Conservation (phyloP, 768 basidiomycete genomes). For the Clitopilus hobsonii region DNA sequence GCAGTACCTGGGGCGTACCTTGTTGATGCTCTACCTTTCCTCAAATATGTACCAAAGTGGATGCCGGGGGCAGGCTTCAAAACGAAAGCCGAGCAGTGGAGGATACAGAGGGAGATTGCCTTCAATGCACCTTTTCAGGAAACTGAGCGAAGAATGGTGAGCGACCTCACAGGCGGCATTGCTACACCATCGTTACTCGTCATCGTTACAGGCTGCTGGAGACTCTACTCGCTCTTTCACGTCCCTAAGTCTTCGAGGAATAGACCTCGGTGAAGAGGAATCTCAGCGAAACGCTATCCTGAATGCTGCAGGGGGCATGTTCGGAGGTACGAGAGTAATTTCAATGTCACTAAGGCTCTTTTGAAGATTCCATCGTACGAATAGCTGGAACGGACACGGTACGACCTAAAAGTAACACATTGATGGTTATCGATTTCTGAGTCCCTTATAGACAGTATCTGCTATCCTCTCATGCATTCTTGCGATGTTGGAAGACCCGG, state of each 20-base stretch:
- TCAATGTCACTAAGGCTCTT: too few species aligned
- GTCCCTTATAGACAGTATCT: too few species aligned
- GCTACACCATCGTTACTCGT: neutral
- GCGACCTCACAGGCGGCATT: constrained; percentile 6
- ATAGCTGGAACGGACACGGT: too few species aligned
- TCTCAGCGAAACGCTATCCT: constrained; percentile 3
- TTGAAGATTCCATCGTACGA: too few species aligned
- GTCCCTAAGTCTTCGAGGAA: neutral
- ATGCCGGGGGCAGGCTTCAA: constrained; percentile 59
- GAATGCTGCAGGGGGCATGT: neutral
- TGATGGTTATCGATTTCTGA: too few species aligned
- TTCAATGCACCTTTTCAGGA: constrained; percentile 29
- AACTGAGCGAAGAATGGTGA: constrained; percentile 20
- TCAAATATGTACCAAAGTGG: constrained; percentile 49
- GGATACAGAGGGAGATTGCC: constrained; percentile 27
- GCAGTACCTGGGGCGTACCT: constrained; percentile 43
- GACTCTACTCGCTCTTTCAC: neutral
- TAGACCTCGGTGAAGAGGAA: neutral
- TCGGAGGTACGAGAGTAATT: constrained; percentile 3
- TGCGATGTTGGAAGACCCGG: neutral
- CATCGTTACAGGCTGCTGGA: neutral
- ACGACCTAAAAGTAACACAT: too few species aligned
- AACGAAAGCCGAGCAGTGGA: constrained; percentile 43
- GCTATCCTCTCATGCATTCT: neutral
- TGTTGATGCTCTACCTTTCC: constrained; percentile 35